A percentile compares a stretch with the other conserved stretches of the same genome.
These are phyloP conservation scores for Selaginella tamariscina DNA, from an alignment of 75 land plant species.

Conservation along the genomic window DNA sequence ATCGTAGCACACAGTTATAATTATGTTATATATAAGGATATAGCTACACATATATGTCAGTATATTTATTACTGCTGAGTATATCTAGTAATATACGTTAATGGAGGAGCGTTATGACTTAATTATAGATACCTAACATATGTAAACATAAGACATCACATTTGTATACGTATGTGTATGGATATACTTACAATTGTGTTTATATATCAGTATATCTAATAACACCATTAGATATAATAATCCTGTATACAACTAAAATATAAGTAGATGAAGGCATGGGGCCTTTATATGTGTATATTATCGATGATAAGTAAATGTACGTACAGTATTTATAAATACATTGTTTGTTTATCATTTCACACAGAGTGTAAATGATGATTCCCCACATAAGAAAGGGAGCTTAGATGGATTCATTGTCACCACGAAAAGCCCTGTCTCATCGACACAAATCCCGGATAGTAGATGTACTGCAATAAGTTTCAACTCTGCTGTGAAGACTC, in stretches of 20 bases:
- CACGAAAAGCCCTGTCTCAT: not conserved
- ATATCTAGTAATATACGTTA: too few relatives aligned
- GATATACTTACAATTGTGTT: not conserved
- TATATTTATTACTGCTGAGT: too few relatives aligned
- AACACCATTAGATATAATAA: not conserved
- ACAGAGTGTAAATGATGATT: not conserved
- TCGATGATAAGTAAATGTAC: not conserved
- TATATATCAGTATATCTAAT: not conserved
- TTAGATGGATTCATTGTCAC: conserved; percentile 19
- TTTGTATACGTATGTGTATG: too few relatives aligned
- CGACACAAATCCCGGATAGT: not conserved
- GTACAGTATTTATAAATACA: not conserved
- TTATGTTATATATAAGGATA: too few relatives aligned
- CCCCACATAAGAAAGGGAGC: conserved; percentile 23
- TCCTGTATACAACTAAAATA: conserved; percentile 7
- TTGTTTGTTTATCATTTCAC: not conserved
- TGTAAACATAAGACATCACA: too few relatives aligned
- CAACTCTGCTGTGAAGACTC: conserved; percentile 4
- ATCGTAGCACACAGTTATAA: too few relatives aligned
- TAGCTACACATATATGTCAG: too few relatives aligned
- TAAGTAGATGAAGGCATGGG: conserved; percentile 9
- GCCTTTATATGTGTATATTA: not conserved
- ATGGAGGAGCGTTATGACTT: too few relatives aligned
- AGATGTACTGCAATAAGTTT: not conserved
- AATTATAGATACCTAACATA: too few relatives aligned